A percentile compares a stretch with the other conserved stretches of the same genome.
Conservation (phyloP, 306 rosid genomes). For the barrel medic (Medicago truncatula) region MtrunA17r5.0-ANR NC_053042.1:33733501-33734000, state of each 20-base stretch:
- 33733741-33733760: constrained; percentile 77
- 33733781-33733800: constrained; percentile 81
- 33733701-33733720: constrained; percentile 70
- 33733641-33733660: too few relatives aligned
- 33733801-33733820: constrained; percentile 68
- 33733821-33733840: constrained; percentile 80
- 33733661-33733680: background rate
- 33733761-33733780: constrained; percentile 75
- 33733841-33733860: constrained; percentile 66
- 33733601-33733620: too few relatives aligned
- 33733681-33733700: constrained; percentile 49
- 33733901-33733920: constrained; percentile 80
- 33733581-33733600: constrained; percentile 51
- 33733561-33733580: constrained; percentile 62
- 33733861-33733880: constrained; percentile 73
- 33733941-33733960: too few relatives aligned
- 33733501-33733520: constrained; percentile 58
- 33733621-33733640: too few relatives aligned
- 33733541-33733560: constrained; percentile 59
- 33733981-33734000: too few relatives aligned
- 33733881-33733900: constrained; percentile 83
- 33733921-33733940: constrained; percentile 55
- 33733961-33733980: too few relatives aligned
- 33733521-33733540: constrained; percentile 56
- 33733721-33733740: constrained; percentile 70